These are phyloP conservation scores for Chaetomiaceae sp. DNA, from an alignment of 2,329 filamentous ascomycete genomes.

Conservation along the genomic window DNA sequence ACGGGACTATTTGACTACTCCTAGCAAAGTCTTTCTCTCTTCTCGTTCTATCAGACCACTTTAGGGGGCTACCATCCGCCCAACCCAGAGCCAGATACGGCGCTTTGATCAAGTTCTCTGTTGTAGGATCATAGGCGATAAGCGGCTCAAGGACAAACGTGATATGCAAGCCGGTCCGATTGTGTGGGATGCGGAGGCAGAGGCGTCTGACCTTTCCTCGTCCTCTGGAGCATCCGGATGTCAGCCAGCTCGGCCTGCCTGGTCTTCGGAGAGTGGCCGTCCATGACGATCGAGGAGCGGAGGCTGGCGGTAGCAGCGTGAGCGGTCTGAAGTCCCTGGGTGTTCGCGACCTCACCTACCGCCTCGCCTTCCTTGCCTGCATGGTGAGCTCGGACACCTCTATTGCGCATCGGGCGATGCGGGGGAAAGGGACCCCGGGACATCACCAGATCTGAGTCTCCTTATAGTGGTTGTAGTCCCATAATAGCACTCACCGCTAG, in stretches of 20 bases:
- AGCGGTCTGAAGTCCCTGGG: slow-evolving; percentile 86
- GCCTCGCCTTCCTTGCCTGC: slow-evolving; percentile 92
- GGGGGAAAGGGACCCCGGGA: no score
- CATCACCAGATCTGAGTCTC: no score
- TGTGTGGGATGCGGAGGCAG: slow-evolving; percentile 4
- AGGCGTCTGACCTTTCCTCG: slow-evolving; percentile 7
- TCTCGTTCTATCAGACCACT: slow-evolving; percentile 2
- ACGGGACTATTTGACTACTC: no score
- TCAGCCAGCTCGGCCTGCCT: slow-evolving; percentile 88
- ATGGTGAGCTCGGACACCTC: slow-evolving; percentile 94
- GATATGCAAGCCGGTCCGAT: slow-evolving; percentile 1
- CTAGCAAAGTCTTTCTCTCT: no score
- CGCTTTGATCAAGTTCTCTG: slow-evolving; percentile 5
- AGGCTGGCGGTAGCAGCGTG: slow-evolving; percentile 79
- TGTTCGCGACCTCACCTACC: slow-evolving; percentile 91
- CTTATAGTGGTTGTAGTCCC: no score
- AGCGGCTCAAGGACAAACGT: not conserved
- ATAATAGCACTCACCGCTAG: no score
- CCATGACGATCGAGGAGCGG: slow-evolving; percentile 76
- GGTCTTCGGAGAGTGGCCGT: slow-evolving; percentile 79
- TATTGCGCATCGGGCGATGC: no score
- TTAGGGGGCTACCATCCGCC: slow-evolving; percentile 1
- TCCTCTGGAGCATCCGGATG: slow-evolving; percentile 57
- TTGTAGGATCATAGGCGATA: slow-evolving; percentile 4
- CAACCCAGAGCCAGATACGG: slow-evolving; percentile 3